Base-by-base conservation (phyloP, 2,329 filamentous ascomycete species). In the Penicillium sp. region DNA sequence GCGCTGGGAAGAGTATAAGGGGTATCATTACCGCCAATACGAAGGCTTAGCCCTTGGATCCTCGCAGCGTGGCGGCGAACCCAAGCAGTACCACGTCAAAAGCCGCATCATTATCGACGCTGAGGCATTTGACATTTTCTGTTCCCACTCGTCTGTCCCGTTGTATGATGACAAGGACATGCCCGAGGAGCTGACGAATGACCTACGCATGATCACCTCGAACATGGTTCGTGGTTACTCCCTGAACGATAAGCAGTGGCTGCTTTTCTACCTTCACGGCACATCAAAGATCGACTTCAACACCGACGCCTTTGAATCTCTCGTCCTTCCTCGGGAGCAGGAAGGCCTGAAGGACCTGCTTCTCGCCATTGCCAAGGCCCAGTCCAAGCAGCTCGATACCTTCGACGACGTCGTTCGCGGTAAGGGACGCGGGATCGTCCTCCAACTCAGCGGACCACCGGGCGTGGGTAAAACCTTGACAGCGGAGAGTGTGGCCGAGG, bases 381-480 rank as follows among this genome's bases (percentile, higher is more conserved):
- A 82, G 54, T 74, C 74, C 28, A 66, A 71, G 42, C 72, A 77
- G 38, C 65, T 71, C 17, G 73, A 73, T 31, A 54, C 64, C 10
- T 82, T 83, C 62, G 81, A 83, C 65, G 81, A 84, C 62, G 72
- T 84, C 17, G 79, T 85, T 28, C 74, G 79, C 31, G 82, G 81
- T 34, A 85, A 85, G 64, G 83, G 83, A 12, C 75, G 76, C 15
- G 82, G 83, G 10, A 77, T 84, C 55, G 82, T 84, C 56, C 73
- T 84, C 57, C 74, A 84, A 4, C 75, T 85, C 2, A 77, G 74
- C 47, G 83, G 82, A 1, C 79, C 79, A 0, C 82, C 83, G 0
- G 83, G 83, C 3, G 81, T 83, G 1, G 83, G 83, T 14, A 85
- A 85, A 71, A 85, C 83, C 0, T 67, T 82, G 25, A 83, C 81